phyloP scores from a whole-genome alignment of 257 asterid species.

The Solanum rostratum region DNA sequence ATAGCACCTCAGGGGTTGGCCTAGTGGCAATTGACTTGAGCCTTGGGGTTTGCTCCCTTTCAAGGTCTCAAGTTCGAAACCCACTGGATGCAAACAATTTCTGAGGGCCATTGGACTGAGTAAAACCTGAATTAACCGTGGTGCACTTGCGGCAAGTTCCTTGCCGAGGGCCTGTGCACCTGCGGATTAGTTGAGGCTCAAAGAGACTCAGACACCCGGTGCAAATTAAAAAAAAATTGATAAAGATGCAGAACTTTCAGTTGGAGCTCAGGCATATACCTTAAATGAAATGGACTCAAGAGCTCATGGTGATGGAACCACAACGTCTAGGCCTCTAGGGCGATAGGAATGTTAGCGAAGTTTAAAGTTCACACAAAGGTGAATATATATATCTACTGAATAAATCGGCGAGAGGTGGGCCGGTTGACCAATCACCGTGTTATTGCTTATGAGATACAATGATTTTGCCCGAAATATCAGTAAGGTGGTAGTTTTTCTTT shows the following conservation, averaged over 20 bases:
- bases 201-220: too few relatives aligned
- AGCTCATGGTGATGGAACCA: background rate
- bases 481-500: background rate
- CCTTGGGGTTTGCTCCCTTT: too few relatives aligned
- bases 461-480: background rate
- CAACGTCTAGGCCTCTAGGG: background rate
- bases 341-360: background rate
- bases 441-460: background rate
- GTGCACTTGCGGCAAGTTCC: too few relatives aligned
- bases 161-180: too few relatives aligned
- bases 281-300: background rate
- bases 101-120: too few relatives aligned
- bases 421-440: background rate
- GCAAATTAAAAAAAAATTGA: too few relatives aligned
- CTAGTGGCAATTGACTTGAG: too few relatives aligned
- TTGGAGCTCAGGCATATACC: background rate
- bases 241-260: background rate
- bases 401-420: background rate
- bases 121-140: too few relatives aligned
- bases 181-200: too few relatives aligned
- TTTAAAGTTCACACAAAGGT: background rate
- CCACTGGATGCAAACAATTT: too few relatives aligned
- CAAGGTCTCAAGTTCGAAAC: too few relatives aligned
- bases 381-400: background rate
- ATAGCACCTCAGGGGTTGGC: too few relatives aligned